A percentile compares a stretch with the other conserved stretches of the same genome.
Evolutionary conservation across 2,329 filamentous ascomycete species (phyloP).

Genomic region (Penicillium hesseltinei): DNA sequence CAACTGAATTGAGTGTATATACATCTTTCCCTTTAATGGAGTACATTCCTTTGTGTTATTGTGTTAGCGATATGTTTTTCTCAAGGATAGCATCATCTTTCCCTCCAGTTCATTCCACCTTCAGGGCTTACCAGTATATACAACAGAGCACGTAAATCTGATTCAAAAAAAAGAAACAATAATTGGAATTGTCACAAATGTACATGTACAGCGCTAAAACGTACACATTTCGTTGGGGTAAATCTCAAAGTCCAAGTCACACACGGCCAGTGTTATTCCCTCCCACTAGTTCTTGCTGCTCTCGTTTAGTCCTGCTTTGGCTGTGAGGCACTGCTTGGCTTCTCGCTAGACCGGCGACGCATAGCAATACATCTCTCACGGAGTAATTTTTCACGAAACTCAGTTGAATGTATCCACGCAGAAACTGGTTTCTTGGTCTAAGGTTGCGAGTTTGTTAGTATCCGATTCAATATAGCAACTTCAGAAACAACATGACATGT

Average conservation of each 20-base stretch:
- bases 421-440: conserved; percentile 14
- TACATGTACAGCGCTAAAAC: conserved; percentile 1
- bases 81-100: background rate
- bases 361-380: conserved; percentile 40
- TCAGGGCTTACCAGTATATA: background rate
- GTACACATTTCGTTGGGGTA: background rate
- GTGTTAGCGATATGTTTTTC: background rate
- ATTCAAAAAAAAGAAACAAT: background rate
- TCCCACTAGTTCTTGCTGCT: background rate
- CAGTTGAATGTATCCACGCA: conserved; percentile 30
- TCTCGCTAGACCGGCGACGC: conserved; percentile 25
- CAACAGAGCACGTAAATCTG: background rate
- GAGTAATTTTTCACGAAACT: conserved; percentile 39
- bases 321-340: conserved; percentile 24
- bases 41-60: conserved; percentile 27
- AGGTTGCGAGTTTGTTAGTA: background rate
- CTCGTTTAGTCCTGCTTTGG: conserved; percentile 1
- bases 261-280: background rate
- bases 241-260: background rate
- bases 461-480: background rate
- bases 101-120: background rate
- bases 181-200: background rate
- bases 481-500: background rate
- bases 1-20: conserved; percentile 6
- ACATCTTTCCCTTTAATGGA: conserved; percentile 27